Conservation (phyloP, 2,329 filamentous ascomycete species). For the Fusarium sp. region DNA sequence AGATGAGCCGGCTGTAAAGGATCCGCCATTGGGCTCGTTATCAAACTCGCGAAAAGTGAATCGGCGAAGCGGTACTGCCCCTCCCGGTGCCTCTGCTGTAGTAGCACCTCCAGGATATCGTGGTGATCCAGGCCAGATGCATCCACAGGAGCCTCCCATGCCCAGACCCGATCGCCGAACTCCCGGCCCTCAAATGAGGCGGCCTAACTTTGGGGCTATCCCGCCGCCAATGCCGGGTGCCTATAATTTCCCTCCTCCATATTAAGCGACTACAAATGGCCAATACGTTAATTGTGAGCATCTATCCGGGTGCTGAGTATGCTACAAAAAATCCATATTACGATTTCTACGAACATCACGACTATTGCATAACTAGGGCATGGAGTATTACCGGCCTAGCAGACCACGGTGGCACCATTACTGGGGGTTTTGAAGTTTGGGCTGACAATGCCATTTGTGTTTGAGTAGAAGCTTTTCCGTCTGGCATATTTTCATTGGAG, state of each 20-base stretch:
- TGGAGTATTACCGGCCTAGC: conserved; percentile 42
- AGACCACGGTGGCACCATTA: conserved; percentile 39
- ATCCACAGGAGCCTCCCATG: conserved; percentile 41
- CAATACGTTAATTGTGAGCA: conserved; percentile 19
- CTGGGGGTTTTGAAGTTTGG: conserved; percentile 40
- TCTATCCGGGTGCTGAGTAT: conserved; percentile 21
- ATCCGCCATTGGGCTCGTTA: conserved; percentile 68
- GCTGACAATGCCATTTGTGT: conserved; percentile 34
- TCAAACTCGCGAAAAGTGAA: conserved; percentile 59
- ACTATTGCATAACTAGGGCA: conserved; percentile 43
- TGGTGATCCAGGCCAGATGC: conserved; percentile 40
- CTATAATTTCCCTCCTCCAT: conserved; percentile 37
- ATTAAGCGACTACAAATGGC: conserved; percentile 15
- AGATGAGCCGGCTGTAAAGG: conserved; percentile 66
- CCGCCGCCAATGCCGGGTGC: conserved; percentile 35
- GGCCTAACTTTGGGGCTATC: conserved; percentile 33
- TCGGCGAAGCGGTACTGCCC: conserved; percentile 54
- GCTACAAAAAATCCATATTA: conserved; percentile 33
- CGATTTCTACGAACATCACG: conserved; percentile 45
- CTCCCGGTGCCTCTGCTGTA: conserved; percentile 39
- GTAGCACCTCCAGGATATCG: conserved; percentile 42
- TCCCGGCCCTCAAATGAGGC: conserved; percentile 43
- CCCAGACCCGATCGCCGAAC: conserved; percentile 41
- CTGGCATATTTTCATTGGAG: conserved; percentile 39
- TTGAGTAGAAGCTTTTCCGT: conserved; percentile 37